Conservation (phyloP, 2,329 filamentous ascomycete genomes). For the Thelonectria rubi region DNA sequence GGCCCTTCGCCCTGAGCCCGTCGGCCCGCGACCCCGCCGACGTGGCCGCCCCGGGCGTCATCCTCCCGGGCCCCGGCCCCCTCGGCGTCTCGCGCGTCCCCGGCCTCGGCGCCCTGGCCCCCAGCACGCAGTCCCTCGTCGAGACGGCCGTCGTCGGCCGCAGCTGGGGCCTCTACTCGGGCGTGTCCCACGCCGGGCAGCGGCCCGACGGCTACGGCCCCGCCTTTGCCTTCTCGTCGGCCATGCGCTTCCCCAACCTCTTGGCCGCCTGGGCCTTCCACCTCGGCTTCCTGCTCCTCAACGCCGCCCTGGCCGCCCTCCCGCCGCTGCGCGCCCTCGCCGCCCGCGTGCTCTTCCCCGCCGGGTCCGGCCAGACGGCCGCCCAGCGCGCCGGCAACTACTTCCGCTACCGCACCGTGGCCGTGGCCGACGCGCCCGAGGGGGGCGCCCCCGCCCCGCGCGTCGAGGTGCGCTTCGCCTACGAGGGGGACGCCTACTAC, state of each 20-base stretch:
- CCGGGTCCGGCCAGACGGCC: conserved; percentile 31
- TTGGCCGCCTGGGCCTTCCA: conserved; percentile 16
- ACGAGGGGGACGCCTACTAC: conserved; percentile 31
- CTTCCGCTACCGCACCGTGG: conserved; percentile 30
- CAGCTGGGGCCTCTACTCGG: conserved; percentile 29
- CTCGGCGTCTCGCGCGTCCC: conserved; percentile 4
- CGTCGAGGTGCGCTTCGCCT: conserved; percentile 29
- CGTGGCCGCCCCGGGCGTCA: not conserved
- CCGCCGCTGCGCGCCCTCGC: conserved; percentile 24
- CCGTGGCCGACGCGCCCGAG: conserved; percentile 20
- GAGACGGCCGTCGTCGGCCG: conserved; percentile 31
- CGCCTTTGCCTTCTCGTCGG: conserved; percentile 16
- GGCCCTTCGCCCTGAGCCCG: conserved; percentile 6
- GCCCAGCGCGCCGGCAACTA: conserved; percentile 19
- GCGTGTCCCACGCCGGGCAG: conserved; percentile 4
- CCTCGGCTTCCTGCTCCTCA: conserved; percentile 17
- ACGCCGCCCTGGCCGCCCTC: conserved; percentile 18
- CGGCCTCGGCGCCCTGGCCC: conserved; percentile 18
- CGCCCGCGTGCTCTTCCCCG: conserved; percentile 24
- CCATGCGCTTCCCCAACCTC: conserved; percentile 12
- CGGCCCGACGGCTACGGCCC: conserved; percentile 14
- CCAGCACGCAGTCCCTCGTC: conserved; percentile 26
- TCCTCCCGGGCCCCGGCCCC: conserved; percentile 4
- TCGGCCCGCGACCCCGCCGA: not conserved
- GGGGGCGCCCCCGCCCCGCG: not conserved